Base-by-base conservation (phyloP, 2,329 filamentous ascomycete species). In the Fonsecaea monophora region DNA sequence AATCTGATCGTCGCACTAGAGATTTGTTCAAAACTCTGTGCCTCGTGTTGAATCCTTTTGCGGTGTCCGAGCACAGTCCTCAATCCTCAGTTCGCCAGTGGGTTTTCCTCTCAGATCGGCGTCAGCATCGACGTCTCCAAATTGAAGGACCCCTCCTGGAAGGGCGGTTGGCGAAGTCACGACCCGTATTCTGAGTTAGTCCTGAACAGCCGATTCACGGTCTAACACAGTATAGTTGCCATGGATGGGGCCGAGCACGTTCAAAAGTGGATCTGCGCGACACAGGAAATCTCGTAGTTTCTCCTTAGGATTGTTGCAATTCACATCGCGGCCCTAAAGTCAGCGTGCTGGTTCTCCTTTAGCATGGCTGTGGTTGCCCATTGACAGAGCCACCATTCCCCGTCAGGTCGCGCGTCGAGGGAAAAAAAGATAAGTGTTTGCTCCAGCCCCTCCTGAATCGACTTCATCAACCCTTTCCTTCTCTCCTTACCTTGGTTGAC, bases 401-500 rank as follows among this genome's bases (percentile, higher is more conserved):
- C 57, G 57, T 60, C 32, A 18, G 40, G 34, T 60, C 57, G 57
- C 57, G 38, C 57, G 21, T 48, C 38, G 57, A 55, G 10, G 9
- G 9, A 8, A 34, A 34, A 37, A 56, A 63, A 53, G 53, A 63
- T 63, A 63, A 63, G 61, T 45, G 25, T 25, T 40, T 50, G 61
- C 61, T 58, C 34, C 53, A 10, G 18, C 30, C 38, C 53, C 61
- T 59, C 35, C 21, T 59, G 56, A 12, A 45, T 21, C 35, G 21
- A 45, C 56, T 40, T 57, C 54, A 38, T 59, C 56, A 32, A 45
- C 42, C 54, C 30, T 35, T 63, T 37, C 32, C 10, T 12, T 30
- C 21, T 45, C 40, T 35, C 37, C 38, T 30, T n/a, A 18, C 48
- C 30, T 37, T 38, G 37, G 21, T 10, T 18, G n/a, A 57, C 34